Evolutionary conservation across 192 early-diverging fungal species (phyloP).

Genomic region (Funneliformis geosporum): DNA sequence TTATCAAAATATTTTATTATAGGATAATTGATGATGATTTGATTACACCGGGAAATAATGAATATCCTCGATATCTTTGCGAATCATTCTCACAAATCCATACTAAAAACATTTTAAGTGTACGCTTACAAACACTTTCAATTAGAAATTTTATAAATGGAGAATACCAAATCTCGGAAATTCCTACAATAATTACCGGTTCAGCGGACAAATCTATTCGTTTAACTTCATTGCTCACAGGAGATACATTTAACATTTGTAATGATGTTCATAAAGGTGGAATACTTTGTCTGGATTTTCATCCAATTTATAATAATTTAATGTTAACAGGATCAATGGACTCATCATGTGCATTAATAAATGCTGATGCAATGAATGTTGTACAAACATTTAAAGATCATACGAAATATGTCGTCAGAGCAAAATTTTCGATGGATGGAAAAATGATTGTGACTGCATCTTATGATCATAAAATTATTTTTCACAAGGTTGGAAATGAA

Average conservation of each 20-base stretch:
- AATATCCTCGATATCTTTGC: constrained; percentile 41
- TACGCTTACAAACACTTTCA: constrained; percentile 38
- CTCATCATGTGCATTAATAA: constrained; percentile 42
- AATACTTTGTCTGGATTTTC: constrained; percentile 63
- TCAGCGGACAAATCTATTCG: constrained; percentile 66
- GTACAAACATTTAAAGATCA: constrained; percentile 70
- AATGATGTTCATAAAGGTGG: constrained; percentile 57
- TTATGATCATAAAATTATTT: constrained; percentile 66
- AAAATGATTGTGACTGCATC: constrained; percentile 63
- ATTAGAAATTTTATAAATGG: constrained; percentile 35
- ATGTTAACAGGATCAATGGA: constrained; percentile 62
- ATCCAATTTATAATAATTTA: constrained; percentile 52
- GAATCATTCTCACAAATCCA: constrained; percentile 50
- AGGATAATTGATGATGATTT: constrained; percentile 44
- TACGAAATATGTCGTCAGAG: constrained; percentile 66
- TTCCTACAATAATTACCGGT: constrained; percentile 49
- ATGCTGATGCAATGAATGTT: constrained; percentile 44
- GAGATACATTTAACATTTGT: constrained; percentile 41
- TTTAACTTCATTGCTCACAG: constrained; percentile 47
- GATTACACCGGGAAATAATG: constrained; percentile 37
- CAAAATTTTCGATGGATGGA: constrained; percentile 63
- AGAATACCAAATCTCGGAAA: constrained; percentile 29
- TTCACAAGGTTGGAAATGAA: constrained; percentile 51
- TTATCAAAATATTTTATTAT: neutral
- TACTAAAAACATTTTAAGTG: constrained; percentile 59